Evolutionary conservation across 1,284 basidiomycete species (phyloP), one percentile per base, ranked within the genome.

Genomic region (Sporisorium graminicola): DNA sequence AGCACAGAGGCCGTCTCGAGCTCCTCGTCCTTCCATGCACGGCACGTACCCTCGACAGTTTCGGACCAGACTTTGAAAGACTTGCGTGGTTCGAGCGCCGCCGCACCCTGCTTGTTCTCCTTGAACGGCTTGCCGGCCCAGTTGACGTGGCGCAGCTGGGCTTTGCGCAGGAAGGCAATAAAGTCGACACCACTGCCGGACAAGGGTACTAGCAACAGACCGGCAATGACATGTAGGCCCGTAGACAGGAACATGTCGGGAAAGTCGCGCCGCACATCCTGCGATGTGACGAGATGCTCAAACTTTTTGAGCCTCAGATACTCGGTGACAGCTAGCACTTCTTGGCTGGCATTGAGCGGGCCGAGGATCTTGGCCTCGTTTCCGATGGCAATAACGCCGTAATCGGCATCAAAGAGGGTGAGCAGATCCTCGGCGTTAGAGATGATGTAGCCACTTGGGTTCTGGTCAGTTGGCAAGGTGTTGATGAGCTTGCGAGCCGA

Each of bases 391-490:
- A 95, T 88, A 22, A 94, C 90, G 65, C 93, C 93, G 82, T 91
- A 92, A 82, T 95, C 93, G 18, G 93, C 93, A 82, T 94, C 92
- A 81, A 95, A 94, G 26, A 94, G 86, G 7, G 90, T 89, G 4
- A 96, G 88, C 13, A 95, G 87, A 80, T 95, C 93, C 79, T 94
- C 92, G 2, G 93, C 91, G 81, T 94, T 93, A 31, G 92, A 93
- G 20, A 94, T 91, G 76, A 95, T 93, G 86, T 94, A 94, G 0
- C 92, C 93, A 18, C 91, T 90, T 6, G 93, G 91, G 78, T 93
- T 92, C 53, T 89, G 88, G 56, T 91, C 90, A 5, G 91, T 91
- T 1, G 91, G 89, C 60, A 93, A 88, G 18, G 92, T 92, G 78
- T 92, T 94, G 85, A 94, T 92, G 78, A 94, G 88, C 87, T 94